Conservation (phyloP, 2,329 filamentous ascomycete species). For the Neofusicoccum parvum region DNA sequence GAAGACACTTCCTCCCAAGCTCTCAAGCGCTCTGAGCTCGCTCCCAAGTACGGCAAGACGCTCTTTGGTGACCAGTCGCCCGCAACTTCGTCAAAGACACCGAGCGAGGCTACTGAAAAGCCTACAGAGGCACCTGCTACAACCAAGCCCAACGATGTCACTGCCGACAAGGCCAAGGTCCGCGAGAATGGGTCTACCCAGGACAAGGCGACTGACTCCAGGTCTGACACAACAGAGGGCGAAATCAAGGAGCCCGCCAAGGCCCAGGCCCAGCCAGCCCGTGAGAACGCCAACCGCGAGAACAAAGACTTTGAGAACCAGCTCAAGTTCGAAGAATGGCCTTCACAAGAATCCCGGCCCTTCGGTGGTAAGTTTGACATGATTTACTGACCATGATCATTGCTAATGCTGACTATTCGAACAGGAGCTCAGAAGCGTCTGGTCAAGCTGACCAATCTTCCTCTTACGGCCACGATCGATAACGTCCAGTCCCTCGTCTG, state of each 20-base stretch:
- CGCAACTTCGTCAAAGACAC: background rate
- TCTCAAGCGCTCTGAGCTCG: background rate
- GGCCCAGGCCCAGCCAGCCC: background rate
- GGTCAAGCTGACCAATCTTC: slow-evolving; percentile 23
- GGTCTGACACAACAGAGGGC: background rate
- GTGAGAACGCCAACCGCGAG: background rate
- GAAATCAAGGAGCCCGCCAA: background rate
- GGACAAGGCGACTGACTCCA: background rate
- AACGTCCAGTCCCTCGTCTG: slow-evolving; percentile 38
- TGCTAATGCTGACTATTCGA: background rate
- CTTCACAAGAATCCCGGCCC: background rate
- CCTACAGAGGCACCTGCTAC: background rate
- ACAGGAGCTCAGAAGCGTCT: slow-evolving; percentile 18
- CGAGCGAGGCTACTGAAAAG: background rate
- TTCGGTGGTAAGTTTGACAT: background rate
- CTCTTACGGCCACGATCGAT: background rate
- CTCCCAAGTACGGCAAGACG: background rate
- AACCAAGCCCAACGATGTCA: background rate
- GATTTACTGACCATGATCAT: background rate
- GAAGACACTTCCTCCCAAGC: background rate
- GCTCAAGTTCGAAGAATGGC: slow-evolving; percentile 5
- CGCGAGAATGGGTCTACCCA: background rate
- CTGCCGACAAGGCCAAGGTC: background rate
- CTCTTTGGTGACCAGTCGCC: background rate
- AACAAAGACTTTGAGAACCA: background rate